Percentiles rank a stretch among this genome's conserved stretches.
Evolutionary conservation across 2,329 filamentous ascomycete species (phyloP).

Genomic region (Pseudophaeomoniella oleicola): DNA sequence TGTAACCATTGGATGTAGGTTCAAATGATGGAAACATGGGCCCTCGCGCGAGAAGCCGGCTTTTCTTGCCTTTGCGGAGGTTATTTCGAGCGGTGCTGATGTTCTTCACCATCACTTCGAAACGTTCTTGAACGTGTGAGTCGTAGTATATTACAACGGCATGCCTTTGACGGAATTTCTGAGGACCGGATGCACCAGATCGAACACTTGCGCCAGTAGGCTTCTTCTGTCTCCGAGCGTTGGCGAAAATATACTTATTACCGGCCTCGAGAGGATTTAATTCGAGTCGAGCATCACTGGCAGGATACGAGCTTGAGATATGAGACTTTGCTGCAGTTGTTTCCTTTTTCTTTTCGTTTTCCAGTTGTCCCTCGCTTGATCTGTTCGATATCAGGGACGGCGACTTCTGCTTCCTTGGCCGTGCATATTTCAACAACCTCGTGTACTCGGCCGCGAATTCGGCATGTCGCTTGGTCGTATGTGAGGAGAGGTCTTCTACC

Average conservation of each 20-base stretch:
- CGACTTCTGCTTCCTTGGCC: slow-evolving; percentile 21
- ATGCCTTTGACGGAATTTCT: slow-evolving; percentile 53
- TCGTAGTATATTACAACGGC: slow-evolving; percentile 90
- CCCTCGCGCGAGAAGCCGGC: background rate
- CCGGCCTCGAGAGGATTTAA: slow-evolving; percentile 10
- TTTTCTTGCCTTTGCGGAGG: slow-evolving; percentile 62
- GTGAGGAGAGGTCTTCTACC: slow-evolving; percentile 24
- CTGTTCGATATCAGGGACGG: slow-evolving; percentile 26
- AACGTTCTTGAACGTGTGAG: slow-evolving; percentile 66
- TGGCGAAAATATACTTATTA: slow-evolving; percentile 10
- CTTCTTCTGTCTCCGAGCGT: slow-evolving; percentile 20
- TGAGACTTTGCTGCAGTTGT: background rate
- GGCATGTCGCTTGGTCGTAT: slow-evolving; percentile 24
- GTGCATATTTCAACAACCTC: slow-evolving; percentile 18
- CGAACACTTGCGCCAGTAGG: slow-evolving; percentile 19
- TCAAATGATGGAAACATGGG: slow-evolving; percentile 1
- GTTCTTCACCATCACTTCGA: slow-evolving; percentile 69
- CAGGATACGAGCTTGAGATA: background rate
- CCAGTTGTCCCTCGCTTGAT: slow-evolving; percentile 4
- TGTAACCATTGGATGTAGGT: background rate
- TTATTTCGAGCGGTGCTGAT: slow-evolving; percentile 69
- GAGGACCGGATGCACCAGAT: slow-evolving; percentile 16
- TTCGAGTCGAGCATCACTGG: slow-evolving; percentile 1
- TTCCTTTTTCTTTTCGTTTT: slow-evolving; percentile 2
- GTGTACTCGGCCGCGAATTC: slow-evolving; percentile 29